These are phyloP conservation scores for Penicillium subrubescens DNA, from an alignment of 495 filamentous ascomycete species.

Conservation along the genomic window DNA sequence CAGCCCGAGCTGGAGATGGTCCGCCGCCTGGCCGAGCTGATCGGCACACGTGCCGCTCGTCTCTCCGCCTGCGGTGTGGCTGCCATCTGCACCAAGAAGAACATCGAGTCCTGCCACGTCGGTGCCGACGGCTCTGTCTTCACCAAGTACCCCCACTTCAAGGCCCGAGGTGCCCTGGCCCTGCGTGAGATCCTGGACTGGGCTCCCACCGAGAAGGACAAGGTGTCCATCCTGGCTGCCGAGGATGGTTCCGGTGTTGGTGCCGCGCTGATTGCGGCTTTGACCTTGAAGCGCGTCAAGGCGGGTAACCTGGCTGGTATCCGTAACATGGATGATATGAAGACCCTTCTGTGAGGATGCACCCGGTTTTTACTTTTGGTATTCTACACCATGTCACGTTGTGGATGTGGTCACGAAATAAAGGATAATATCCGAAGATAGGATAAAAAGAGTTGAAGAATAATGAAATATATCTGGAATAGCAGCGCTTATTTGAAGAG, in stretches of 20 bases:
- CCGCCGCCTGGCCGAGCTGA: slow-evolving; percentile 86
- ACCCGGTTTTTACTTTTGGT: not conserved
- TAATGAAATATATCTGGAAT: slow-evolving; percentile 1
- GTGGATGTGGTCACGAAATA: not conserved
- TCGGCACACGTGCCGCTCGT: slow-evolving; percentile 90
- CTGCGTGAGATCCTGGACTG: slow-evolving; percentile 94
- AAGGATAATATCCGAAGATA: not conserved
- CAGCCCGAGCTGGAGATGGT: slow-evolving; percentile 80
- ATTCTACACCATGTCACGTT: not conserved
- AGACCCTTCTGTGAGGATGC: slow-evolving; percentile 34
- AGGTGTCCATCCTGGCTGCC: slow-evolving; percentile 80
- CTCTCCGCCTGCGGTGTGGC: slow-evolving; percentile 92
- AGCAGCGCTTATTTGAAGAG: not conserved
- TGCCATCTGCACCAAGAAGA: slow-evolving; percentile 95
- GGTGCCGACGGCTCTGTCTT: slow-evolving; percentile 96
- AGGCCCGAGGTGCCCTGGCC: slow-evolving; percentile 82
- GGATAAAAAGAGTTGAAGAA: not conserved
- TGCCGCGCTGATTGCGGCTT: slow-evolving; percentile 88
- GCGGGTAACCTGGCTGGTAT: slow-evolving; percentile 79
- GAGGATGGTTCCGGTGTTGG: slow-evolving; percentile 98
- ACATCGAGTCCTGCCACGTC: slow-evolving; percentile 83
- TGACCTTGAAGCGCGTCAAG: slow-evolving; percentile 85
- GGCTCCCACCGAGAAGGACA: slow-evolving; percentile 76
- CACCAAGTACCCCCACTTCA: slow-evolving; percentile 98
- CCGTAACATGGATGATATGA: slow-evolving; percentile 62